Evolutionary conservation across 164 flowering plant genomes (phyloP).

Genomic region (Vitis cinerea): DNA sequence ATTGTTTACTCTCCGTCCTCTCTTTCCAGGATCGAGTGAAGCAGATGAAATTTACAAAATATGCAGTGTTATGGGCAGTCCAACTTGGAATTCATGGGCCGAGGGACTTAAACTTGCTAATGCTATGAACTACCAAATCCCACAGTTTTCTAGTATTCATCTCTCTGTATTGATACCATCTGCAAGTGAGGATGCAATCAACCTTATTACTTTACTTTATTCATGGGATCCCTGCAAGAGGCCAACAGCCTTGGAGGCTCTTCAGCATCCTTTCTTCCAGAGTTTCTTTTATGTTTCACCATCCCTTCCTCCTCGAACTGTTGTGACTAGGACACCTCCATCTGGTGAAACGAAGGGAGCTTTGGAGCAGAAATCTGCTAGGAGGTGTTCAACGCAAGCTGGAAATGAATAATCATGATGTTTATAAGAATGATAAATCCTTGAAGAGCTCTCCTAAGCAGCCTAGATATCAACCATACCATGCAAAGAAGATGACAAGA

Average conservation of each 20-base stretch:
- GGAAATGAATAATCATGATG: slow-evolving; percentile 66
- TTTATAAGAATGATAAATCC: slow-evolving; percentile 42
- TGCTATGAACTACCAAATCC: slow-evolving; percentile 69
- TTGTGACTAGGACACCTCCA: slow-evolving; percentile 72
- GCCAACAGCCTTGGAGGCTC: slow-evolving; percentile 55
- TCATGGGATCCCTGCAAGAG: slow-evolving; percentile 64
- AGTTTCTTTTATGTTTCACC: slow-evolving; percentile 91
- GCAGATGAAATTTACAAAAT: slow-evolving; percentile 86
- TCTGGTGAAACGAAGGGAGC: slow-evolving; percentile 57
- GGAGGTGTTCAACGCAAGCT: slow-evolving; percentile 78
- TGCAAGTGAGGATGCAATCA: slow-evolving; percentile 68
- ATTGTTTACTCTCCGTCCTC: slow-evolving; percentile 80
- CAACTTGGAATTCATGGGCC: slow-evolving; percentile 59
- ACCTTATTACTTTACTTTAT: slow-evolving; percentile 57
- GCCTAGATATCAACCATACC: slow-evolving; percentile 55
- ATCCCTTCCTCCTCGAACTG: slow-evolving; percentile 64
- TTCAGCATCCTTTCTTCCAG: slow-evolving; percentile 69
- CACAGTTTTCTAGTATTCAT: slow-evolving; percentile 67
- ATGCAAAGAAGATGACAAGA: too few relatives aligned
- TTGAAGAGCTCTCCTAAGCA: slow-evolving; percentile 42
- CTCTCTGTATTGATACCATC: slow-evolving; percentile 71
- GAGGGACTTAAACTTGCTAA: slow-evolving; percentile 71
- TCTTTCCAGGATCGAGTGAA: slow-evolving; percentile 87
- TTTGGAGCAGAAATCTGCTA: slow-evolving; percentile 50
- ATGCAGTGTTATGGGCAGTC: slow-evolving; percentile 87